Conservation (phyloP, 305 asterid genomes). For the Salvia sclarea region DNA sequence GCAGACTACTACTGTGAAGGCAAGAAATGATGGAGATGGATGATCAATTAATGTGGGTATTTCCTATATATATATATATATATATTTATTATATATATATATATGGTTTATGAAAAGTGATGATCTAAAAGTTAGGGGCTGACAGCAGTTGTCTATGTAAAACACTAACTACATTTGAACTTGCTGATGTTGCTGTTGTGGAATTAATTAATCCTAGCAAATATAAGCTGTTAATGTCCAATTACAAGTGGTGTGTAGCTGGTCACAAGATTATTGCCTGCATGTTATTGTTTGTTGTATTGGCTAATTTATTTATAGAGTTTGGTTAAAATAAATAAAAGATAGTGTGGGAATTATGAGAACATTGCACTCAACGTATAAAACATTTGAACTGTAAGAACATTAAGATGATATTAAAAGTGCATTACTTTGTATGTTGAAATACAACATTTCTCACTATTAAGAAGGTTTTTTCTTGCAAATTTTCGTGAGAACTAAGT, state of each 20-base stretch:
- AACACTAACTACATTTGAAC: neutral
- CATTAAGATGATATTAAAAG: no score
- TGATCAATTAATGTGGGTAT: neutral
- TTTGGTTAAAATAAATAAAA: no score
- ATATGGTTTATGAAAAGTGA: neutral
- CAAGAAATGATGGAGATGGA: constrained; percentile 4
- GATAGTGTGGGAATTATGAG: no score
- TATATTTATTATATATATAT: no score
- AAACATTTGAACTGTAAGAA: no score
- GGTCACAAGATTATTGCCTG: neutral
- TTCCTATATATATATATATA: neutral
- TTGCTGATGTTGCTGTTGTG: neutral
- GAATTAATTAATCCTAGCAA: neutral
- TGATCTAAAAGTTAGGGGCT: constrained; percentile 7
- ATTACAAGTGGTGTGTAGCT: no score
- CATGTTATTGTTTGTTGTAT: neutral
- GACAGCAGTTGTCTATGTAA: neutral
- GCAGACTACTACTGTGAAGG: neutral
- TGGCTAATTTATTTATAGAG: no score
- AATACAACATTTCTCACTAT: no score
- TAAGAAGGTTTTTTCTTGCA: no score
- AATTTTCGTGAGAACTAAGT: no score
- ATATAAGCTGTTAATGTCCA: neutral
- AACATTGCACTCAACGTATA: no score
- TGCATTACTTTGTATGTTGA: no score